A percentile compares a stretch with the other conserved stretches of the same genome.
Evolutionary conservation across 1,284 basidiomycete species (phyloP).

Genomic region (Schizopora paradoxa): DNA sequence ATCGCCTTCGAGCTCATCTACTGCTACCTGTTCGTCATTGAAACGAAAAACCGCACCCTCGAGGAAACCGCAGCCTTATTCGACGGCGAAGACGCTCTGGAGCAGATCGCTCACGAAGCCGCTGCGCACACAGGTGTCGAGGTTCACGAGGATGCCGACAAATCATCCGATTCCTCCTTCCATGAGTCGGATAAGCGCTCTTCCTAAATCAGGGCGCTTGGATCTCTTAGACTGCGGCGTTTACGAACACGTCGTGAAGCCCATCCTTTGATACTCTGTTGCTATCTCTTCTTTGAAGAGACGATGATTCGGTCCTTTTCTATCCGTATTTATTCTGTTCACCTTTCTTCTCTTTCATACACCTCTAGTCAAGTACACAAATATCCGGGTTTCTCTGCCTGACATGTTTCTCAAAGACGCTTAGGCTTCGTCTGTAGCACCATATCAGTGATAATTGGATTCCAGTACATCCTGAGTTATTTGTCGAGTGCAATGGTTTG

Average conservation of each 20-base stretch:
- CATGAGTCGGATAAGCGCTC: too few species aligned
- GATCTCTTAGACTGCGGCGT: too few species aligned
- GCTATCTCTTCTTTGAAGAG: not conserved
- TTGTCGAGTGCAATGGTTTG: too few species aligned
- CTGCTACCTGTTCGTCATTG: slow-evolving; percentile 61
- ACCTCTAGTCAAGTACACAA: not conserved
- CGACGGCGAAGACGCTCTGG: slow-evolving; percentile 52
- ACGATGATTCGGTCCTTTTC: not conserved
- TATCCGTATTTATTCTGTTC: not conserved
- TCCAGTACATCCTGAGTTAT: too few species aligned
- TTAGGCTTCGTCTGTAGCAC: too few species aligned
- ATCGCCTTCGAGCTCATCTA: slow-evolving; percentile 57
- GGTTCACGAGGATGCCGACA: slow-evolving; percentile 3
- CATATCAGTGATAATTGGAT: too few species aligned
- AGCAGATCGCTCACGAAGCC: slow-evolving; percentile 34
- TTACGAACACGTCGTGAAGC: too few species aligned
- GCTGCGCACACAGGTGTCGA: slow-evolving; percentile 5
- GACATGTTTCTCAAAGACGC: too few species aligned
- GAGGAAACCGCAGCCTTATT: slow-evolving; percentile 75
- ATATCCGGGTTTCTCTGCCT: too few species aligned
- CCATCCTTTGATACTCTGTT: not conserved
- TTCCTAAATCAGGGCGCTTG: too few species aligned
- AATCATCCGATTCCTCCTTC: too few species aligned
- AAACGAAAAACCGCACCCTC: slow-evolving; percentile 66
- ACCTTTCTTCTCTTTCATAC: not conserved